Base-by-base conservation (phyloP, 352 stramenopile genomes). In the Phytophthora pistaciae region DNA sequence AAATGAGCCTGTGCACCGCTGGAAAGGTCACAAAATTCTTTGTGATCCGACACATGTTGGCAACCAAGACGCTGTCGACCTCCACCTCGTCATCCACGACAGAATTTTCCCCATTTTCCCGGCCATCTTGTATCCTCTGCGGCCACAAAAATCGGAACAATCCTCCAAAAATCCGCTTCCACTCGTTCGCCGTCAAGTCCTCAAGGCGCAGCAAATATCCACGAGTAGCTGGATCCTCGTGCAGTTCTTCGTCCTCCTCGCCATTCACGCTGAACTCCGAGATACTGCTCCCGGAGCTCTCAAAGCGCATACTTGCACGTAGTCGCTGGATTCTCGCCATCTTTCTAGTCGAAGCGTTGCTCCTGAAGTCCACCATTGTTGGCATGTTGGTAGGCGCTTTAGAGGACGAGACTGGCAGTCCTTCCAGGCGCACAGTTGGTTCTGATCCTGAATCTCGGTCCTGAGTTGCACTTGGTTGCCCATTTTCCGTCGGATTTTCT, bases 11-110 rank as follows among this genome's bases (percentile, higher is more conserved):
- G 54, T 92, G 83, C 38, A 94, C 83, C 0, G 85, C 83, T 5
- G 83, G 87, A 53, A 90, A 92, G 5, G 85, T 75, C 18, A 87
- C 80, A 48, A 92, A 86, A 72, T 87, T 81, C 56, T 94, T 94
- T 16, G 72, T 89, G 48, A 94, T 84, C 36, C 74, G 74, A 58
- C 84, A 91, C 84, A 94, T 84, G 60, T 94, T 93, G 2, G 85
- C 72, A 6, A 79, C 75, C 61, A 94, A 68, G 4, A 92, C 64
- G 27, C 70, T 83, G 63, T 94, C 85, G 20, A 90, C 64, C 56
- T 90, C 73, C 16, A 72, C 54, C 7, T 82, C 79, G 18, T 82
- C 75, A 3, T 74, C 70, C 5, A 31, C 18, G 8, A 11, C 18
- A 40, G 14, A 29, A 16, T 20, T 38, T 6, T 55, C 49, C 8